Base-by-base conservation (phyloP, 345 rosid genomes). In the Ricinus communis region DNA sequence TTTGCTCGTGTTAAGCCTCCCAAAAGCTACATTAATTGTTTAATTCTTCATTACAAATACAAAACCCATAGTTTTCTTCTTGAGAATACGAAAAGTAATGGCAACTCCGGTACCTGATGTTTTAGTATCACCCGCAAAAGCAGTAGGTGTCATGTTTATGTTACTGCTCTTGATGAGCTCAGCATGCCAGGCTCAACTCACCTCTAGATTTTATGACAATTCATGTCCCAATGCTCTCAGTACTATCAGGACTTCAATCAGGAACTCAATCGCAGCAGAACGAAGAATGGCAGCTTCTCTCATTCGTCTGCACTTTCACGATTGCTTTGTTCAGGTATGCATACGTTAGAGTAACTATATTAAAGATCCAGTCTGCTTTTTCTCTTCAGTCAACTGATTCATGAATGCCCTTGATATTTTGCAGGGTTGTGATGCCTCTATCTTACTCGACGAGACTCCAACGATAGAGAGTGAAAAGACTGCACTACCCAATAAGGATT, bases 391-490 rank as follows among this genome's bases (percentile, higher is more conserved):
- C 6, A 33, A 33, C 6, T 33, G 6, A 33, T 33, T 2, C 38
- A 33, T 33, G 38, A 33, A 33, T 33, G 2, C 11, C 33, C 22
- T n/a, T n/a, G n/a, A n/a, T 18, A 4, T 55, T 38, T 25, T 65
- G 22, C 52, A 72, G 71, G 68, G 72, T 27, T 74, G 77, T 41
- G 77, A 74, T 66, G 72, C 71, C 15, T 74, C 77, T 5, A 74
- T 74, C 15, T 40, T 74, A 41, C 49, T 66, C 7, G 71, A 74
- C 15, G 72, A 74, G 25, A 49, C 77, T 10, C 2, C 62, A 2
- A 47, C 67, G 12, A 50, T 50, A 14, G 11, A 45, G 25, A 69
- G 64, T 31, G 65, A 69, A 46, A 45, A 57, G 72, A 69, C 72
- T 9, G 72, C 72, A 21, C 30, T 45, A 0, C 21, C 56, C 15